These are phyloP conservation scores for Kentomonas sorsogonicus DNA, from an alignment of 208 protist genomes.

Conservation along the genomic window DNA sequence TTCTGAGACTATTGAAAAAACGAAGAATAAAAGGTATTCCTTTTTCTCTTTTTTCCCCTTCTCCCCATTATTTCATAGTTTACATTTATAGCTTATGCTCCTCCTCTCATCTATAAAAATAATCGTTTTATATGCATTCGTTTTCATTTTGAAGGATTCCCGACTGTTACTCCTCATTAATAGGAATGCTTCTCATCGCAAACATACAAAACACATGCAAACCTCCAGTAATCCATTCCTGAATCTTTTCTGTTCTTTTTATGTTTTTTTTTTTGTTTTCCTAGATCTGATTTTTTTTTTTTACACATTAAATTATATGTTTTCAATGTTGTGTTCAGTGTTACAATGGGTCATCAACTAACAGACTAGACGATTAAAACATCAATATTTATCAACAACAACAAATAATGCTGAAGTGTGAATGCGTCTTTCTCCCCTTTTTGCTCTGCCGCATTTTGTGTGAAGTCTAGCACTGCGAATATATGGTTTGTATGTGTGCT, in stretches of 20 bases:
- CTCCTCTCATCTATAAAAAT: constrained; percentile 1
- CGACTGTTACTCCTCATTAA: background rate
- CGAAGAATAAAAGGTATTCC: background rate
- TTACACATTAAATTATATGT: constrained; percentile 9
- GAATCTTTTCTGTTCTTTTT: constrained; percentile 7
- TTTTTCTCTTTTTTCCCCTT: background rate
- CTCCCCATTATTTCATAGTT: background rate
- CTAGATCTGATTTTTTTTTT: constrained; percentile 2
- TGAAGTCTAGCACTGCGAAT: no score
- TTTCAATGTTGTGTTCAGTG: constrained; percentile 1
- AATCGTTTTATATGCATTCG: constrained; percentile 5
- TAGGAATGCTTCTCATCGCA: background rate
- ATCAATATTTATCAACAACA: no score
- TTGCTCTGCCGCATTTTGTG: no score
- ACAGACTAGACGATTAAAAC: no score
- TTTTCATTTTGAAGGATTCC: constrained; percentile 10
- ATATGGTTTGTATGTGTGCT: background rate
- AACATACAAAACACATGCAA: background rate
- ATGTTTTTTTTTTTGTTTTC: constrained; percentile 8
- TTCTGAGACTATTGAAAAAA: background rate
- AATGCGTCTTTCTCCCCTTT: no score
- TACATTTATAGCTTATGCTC: no score
- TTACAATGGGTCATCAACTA: background rate
- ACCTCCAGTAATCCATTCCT: background rate
- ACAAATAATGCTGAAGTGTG: no score